These are phyloP conservation scores for Amoeboradix gromovi DNA, from an alignment of 371 early-diverging fungal species.

Conservation along the genomic window DNA sequence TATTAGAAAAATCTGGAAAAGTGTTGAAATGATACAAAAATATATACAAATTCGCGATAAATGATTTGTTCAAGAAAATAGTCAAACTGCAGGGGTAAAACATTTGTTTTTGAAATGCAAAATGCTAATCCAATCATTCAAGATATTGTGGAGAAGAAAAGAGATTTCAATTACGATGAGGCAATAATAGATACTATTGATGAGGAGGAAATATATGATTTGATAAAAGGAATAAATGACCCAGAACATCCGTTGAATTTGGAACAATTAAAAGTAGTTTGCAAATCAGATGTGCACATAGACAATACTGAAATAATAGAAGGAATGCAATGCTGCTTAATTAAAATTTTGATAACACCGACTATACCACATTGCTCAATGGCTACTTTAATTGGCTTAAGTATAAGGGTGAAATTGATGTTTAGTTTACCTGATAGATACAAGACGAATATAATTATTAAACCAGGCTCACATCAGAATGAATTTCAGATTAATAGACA, in stretches of 20 bases:
- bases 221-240: slow-evolving; percentile 88
- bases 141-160: no score
- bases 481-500: slow-evolving; percentile 78
- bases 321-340: slow-evolving; percentile 11
- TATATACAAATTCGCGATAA: no score
- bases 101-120: no score
- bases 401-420: slow-evolving; percentile 68
- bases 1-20: no score
- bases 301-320: slow-evolving; percentile 16
- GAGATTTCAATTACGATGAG: no score
- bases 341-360: slow-evolving; percentile 65
- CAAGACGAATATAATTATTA: slow-evolving; percentile 65
- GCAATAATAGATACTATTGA: slow-evolving; percentile 4
- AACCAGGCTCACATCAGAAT: slow-evolving; percentile 78
- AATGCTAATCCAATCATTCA: no score
- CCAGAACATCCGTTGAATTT: slow-evolving; percentile 83
- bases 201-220: slow-evolving; percentile 20
- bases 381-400: slow-evolving; percentile 95
- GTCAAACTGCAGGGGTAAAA: no score
- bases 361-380: slow-evolving; percentile 99
- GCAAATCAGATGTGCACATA: slow-evolving; percentile 47
- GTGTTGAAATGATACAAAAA: no score
- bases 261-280: slow-evolving; percentile 76
- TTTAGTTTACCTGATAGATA: slow-evolving; percentile 57
- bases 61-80: no score